These are phyloP conservation scores for Annulohypoxylon nitens DNA, from an alignment of 495 filamentous ascomycete species.

Conservation along the genomic window DNA sequence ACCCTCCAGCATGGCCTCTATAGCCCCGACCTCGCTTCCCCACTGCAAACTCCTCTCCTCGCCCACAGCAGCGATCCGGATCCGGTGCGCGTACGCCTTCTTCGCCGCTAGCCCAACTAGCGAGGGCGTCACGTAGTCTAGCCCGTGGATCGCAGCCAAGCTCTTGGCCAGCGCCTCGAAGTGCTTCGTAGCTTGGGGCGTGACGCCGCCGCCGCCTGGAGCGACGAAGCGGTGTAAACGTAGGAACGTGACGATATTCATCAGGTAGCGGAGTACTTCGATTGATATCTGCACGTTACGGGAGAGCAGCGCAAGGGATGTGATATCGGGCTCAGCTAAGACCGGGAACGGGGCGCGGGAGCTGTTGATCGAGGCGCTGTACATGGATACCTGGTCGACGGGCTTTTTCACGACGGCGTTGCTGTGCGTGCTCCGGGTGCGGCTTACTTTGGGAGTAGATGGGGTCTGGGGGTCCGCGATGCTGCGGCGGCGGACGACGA, in stretches of 20 bases:
- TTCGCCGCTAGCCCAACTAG: slow-evolving; percentile 84
- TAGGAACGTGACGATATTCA: slow-evolving; percentile 87
- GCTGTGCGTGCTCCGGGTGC: slow-evolving; percentile 14
- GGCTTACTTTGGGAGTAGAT: slow-evolving; percentile 1
- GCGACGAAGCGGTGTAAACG: slow-evolving; percentile 86
- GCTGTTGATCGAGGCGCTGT: background rate
- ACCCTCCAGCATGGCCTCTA: slow-evolving; percentile 73
- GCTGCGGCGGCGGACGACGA: slow-evolving; percentile 47
- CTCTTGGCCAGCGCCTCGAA: slow-evolving; percentile 75
- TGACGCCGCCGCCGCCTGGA: slow-evolving; percentile 70
- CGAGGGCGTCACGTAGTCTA: slow-evolving; percentile 86
- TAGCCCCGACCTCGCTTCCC: slow-evolving; percentile 81
- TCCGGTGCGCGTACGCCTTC: slow-evolving; percentile 89
- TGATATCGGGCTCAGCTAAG: slow-evolving; percentile 53
- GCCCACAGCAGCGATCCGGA: slow-evolving; percentile 74
- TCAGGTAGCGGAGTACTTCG: slow-evolving; percentile 83
- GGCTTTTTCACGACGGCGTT: background rate
- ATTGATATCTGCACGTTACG: slow-evolving; percentile 53
- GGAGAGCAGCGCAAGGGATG: slow-evolving; percentile 52
- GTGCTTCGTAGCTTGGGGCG: slow-evolving; percentile 81
- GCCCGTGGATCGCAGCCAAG: slow-evolving; percentile 85
- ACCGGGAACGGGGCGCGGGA: background rate
- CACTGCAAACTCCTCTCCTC: slow-evolving; percentile 92
- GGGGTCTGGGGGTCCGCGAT: slow-evolving; percentile 20
- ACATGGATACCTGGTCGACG: background rate